Conservation (phyloP, 805 yeast genomes). For the Cyberlindnera bimundalis region DNA sequence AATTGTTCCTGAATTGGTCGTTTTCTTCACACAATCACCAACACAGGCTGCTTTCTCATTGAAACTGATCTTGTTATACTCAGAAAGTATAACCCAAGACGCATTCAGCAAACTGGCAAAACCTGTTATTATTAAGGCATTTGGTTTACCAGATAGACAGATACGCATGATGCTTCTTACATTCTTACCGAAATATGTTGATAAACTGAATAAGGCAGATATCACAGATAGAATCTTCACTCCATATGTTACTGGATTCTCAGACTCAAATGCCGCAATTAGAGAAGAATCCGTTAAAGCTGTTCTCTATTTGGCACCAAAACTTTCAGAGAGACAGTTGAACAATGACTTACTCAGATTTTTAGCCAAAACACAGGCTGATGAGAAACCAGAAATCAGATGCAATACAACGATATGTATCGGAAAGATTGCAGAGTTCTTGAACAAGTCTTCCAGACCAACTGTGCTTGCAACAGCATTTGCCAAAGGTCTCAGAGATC, state of each 20-base stretch:
- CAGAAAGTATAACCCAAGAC: conserved; percentile 31
- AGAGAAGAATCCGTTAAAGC: conserved; percentile 78
- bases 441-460: conserved; percentile 55
- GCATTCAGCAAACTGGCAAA: conserved; percentile 43
- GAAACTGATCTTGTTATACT: conserved; percentile 30
- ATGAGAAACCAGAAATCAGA: conserved; percentile 70
- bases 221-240: conserved; percentile 69
- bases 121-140: conserved; percentile 64
- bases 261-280: conserved; percentile 78
- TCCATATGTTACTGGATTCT: conserved; percentile 72
- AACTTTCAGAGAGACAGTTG: conserved; percentile 71
- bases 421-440: conserved; percentile 57
- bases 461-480: conserved; percentile 85
- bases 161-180: conserved; percentile 69
- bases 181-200: conserved; percentile 53
- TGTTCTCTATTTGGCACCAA: conserved; percentile 52
- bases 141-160: conserved; percentile 68
- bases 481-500: conserved; percentile 76
- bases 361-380: conserved; percentile 79
- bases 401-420: conserved; percentile 72
- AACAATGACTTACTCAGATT: conserved; percentile 81
- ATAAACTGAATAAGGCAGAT: conserved; percentile 50
- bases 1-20: conserved; percentile 67
- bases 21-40: conserved; percentile 34
- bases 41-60: conserved; percentile 29